Percentiles rank a stretch among this genome's conserved stretches.
These are phyloP conservation scores for Cubamyces sp. DNA, from an alignment of 768 basidiomycete genomes.

Conservation along the genomic window DNA sequence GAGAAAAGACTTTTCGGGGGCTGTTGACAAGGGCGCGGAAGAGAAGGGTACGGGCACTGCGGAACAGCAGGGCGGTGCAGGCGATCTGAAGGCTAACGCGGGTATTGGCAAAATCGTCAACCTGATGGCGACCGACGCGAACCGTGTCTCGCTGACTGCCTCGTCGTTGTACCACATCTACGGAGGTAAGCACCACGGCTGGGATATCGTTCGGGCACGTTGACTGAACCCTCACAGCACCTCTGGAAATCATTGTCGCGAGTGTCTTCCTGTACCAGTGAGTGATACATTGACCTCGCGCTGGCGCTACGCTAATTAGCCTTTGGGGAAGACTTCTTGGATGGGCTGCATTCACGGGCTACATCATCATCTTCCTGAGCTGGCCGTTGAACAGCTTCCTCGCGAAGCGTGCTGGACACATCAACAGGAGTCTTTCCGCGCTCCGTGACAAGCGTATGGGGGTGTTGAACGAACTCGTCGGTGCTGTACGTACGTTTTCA, in stretches of 20 bases:
- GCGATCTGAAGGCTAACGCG: slow-evolving; percentile 73
- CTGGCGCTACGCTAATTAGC: slow-evolving; percentile 1
- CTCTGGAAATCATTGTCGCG: slow-evolving; percentile 79
- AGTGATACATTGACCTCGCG: not conserved
- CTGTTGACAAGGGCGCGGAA: slow-evolving; percentile 58
- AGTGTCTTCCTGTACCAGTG: slow-evolving; percentile 78
- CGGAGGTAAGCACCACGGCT: slow-evolving; percentile 46
- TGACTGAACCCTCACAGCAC: slow-evolving; percentile 45
- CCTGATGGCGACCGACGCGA: slow-evolving; percentile 82
- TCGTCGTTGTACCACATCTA: slow-evolving; percentile 70
- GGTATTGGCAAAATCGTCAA: slow-evolving; percentile 91
- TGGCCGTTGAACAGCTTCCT: slow-evolving; percentile 76
- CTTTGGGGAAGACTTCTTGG: slow-evolving; percentile 55
- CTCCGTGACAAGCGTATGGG: slow-evolving; percentile 80
- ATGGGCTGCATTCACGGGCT: slow-evolving; percentile 74
- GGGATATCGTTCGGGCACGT: slow-evolving; percentile 18
- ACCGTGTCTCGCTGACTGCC: slow-evolving; percentile 54
- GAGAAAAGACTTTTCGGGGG: slow-evolving; percentile 81
- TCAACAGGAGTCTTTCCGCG: slow-evolving; percentile 59
- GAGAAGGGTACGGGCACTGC: slow-evolving; percentile 36
- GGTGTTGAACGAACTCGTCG: slow-evolving; percentile 77
- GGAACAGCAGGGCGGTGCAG: slow-evolving; percentile 36
- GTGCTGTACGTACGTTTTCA: slow-evolving; percentile 47
- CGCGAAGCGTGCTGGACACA: slow-evolving; percentile 59
- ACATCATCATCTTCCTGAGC: slow-evolving; percentile 64